Percentiles rank a stretch among this genome's conserved stretches.
Evolutionary conservation across 140 eudicot genomes (phyloP).

Genomic region (Flaveria floridana): DNA sequence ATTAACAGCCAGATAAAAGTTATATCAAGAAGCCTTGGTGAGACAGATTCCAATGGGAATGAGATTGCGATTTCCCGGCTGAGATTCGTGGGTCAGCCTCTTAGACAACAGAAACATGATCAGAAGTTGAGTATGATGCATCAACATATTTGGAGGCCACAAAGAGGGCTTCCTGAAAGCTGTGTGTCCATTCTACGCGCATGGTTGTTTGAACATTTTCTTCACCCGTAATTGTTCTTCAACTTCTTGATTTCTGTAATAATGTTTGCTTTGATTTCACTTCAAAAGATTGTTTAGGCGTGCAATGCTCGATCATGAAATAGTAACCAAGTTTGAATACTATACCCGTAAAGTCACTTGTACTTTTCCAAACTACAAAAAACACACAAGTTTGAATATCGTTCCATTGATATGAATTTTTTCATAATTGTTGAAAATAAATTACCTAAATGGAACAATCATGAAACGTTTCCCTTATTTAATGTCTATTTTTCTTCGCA

Average conservation of each 20-base stretch:
- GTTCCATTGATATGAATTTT: neutral
- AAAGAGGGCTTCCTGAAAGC: slow-evolving; percentile 86
- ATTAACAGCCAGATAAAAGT: slow-evolving; percentile 60
- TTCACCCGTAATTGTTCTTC: slow-evolving; percentile 61
- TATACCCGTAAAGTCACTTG: neutral
- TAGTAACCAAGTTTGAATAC: neutral
- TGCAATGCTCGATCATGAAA: neutral
- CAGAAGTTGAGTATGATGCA: slow-evolving; percentile 84
- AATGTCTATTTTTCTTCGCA: neutral
- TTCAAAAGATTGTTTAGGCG: neutral
- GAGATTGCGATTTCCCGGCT: slow-evolving; percentile 76
- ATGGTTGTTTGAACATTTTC: slow-evolving; percentile 91
- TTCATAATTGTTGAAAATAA: neutral
- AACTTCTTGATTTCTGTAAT: neutral
- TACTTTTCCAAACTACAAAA: too few species aligned
- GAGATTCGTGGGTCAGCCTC: slow-evolving; percentile 70
- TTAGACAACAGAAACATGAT: slow-evolving; percentile 54
- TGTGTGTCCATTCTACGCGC: slow-evolving; percentile 79
- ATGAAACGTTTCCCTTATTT: too few species aligned
- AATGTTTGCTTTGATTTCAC: neutral
- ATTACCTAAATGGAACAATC: neutral
- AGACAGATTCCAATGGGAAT: slow-evolving; percentile 56
- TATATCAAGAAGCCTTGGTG: slow-evolving; percentile 68
- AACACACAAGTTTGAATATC: neutral
- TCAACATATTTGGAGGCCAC: slow-evolving; percentile 88